Conservation (phyloP, 2,329 filamentous ascomycete genomes). For the Ustilaginoidea virens region DNA sequence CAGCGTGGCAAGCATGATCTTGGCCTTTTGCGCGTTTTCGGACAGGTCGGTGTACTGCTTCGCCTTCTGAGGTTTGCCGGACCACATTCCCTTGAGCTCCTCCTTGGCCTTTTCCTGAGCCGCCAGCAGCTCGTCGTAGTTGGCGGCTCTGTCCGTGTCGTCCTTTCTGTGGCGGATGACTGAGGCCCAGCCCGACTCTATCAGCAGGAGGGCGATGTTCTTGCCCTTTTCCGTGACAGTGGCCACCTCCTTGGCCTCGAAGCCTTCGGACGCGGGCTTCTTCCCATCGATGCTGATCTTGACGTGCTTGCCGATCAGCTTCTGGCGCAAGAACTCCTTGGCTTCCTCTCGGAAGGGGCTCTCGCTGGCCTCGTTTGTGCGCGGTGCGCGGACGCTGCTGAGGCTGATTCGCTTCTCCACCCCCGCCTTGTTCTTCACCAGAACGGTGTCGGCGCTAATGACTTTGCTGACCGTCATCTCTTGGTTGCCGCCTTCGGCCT, state of each 20-base stretch:
- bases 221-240: conserved; percentile 73
- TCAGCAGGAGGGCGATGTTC: conserved; percentile 69
- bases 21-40: conserved; percentile 85
- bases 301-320: conserved; percentile 89
- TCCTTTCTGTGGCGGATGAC: conserved; percentile 93
- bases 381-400: conserved; percentile 88
- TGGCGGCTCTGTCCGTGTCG: conserved; percentile 81
- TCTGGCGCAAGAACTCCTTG: conserved; percentile 91
- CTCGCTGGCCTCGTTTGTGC: conserved; percentile 72
- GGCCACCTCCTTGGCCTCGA: conserved; percentile 87
- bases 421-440: conserved; percentile 71
- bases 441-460: conserved; percentile 76
- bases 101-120: conserved; percentile 74
- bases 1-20: conserved; percentile 76
- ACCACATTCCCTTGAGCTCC: conserved; percentile 90
- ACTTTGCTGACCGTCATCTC: conserved; percentile 80
- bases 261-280: conserved; percentile 77
- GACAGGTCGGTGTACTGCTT: conserved; percentile 82
- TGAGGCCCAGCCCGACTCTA: conserved; percentile 86
- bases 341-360: conserved; percentile 81
- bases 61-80: conserved; percentile 67
- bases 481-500: conserved; percentile 46
- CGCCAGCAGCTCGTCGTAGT: conserved; percentile 78
- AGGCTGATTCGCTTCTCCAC: conserved; percentile 80
- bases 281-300: conserved; percentile 79